These are phyloP conservation scores for Papilionanthe hybrid DNA, from an alignment of 116 monocot genomes.

Conservation along the genomic window DNA sequence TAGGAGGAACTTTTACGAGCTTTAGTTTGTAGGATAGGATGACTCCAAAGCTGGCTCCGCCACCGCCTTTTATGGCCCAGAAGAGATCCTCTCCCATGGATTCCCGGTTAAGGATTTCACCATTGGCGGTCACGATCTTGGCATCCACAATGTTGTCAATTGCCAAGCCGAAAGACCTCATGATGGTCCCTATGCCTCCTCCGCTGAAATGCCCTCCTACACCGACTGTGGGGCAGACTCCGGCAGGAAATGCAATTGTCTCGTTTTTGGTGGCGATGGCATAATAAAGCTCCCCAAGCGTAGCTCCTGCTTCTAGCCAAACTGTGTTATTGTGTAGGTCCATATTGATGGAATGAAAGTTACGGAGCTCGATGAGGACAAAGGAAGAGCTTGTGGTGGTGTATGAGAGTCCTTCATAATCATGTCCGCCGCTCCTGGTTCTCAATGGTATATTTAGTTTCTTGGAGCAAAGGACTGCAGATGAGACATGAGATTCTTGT, in stretches of 20 bases:
- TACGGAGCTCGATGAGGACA: constrained; percentile 34
- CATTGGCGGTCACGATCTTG: constrained; percentile 22
- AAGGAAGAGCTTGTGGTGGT: constrained; percentile 16
- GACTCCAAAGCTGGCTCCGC: constrained; percentile 42
- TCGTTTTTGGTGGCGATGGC: constrained; percentile 10
- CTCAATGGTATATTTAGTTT: constrained; percentile 4
- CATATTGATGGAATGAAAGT: constrained; percentile 18
- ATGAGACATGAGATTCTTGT: constrained; percentile 15
- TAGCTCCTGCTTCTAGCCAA: constrained; percentile 40
- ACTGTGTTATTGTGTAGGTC: constrained; percentile 16
- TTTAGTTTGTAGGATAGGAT: constrained; percentile 23
- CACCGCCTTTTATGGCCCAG: constrained; percentile 63
- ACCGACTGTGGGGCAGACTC: constrained; percentile 38
- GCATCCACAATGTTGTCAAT: constrained; percentile 52
- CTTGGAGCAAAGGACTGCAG: constrained; percentile 16
- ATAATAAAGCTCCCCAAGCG: constrained; percentile 50
- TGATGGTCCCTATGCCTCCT: constrained; percentile 38
- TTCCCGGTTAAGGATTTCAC: constrained; percentile 19
- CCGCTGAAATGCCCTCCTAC: constrained; percentile 50
- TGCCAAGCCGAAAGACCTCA: constrained; percentile 41
- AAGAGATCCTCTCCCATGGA: constrained; percentile 62
- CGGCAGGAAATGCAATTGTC: constrained; percentile 33
- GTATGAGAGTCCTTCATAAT: constrained; percentile 47
- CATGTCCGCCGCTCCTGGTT: constrained; percentile 46
- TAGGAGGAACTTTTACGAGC: constrained; percentile 29